phyloP scores from a whole-genome alignment of 345 rosid genomes.

The Lumnitzera racemosa region DNA sequence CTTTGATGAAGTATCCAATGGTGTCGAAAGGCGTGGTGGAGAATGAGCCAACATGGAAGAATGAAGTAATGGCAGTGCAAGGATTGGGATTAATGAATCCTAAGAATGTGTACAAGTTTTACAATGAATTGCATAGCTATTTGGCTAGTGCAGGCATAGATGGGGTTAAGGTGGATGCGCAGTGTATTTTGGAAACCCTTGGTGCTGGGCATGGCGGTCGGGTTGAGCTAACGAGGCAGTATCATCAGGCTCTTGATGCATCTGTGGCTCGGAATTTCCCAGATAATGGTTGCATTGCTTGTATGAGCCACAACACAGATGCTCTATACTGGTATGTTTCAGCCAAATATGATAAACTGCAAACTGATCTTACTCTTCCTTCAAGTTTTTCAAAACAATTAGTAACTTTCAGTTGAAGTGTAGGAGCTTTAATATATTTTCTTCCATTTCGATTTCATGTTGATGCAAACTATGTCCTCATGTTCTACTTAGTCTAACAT shows the following conservation, averaged over 20 bases:
- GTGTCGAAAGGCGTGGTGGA: constrained; percentile 60
- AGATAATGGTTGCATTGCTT: constrained; percentile 87
- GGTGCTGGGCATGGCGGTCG: constrained; percentile 83
- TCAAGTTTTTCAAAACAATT: neutral
- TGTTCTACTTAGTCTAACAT: too few relatives aligned
- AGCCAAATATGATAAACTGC: neutral
- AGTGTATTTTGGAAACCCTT: constrained; percentile 82
- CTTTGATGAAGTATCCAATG: constrained; percentile 64
- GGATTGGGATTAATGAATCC: constrained; percentile 87
- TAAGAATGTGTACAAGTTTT: constrained; percentile 58
- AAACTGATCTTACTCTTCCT: neutral
- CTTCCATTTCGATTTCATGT: too few relatives aligned
- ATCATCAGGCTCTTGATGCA: constrained; percentile 86
- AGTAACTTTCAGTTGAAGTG: too few relatives aligned
- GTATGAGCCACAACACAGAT: constrained; percentile 96
- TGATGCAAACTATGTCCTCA: too few relatives aligned
- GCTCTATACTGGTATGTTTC: constrained; percentile 75
- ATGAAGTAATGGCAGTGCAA: constrained; percentile 52
- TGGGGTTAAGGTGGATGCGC: constrained; percentile 90
- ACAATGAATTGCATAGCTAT: constrained; percentile 72
- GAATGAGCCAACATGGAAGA: constrained; percentile 85
- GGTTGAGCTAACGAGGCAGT: constrained; percentile 73
- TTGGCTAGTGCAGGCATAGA: constrained; percentile 75
- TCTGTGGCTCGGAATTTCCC: constrained; percentile 73
- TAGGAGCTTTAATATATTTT: too few relatives aligned